These are phyloP conservation scores for Pholiota molesta DNA, from an alignment of 768 basidiomycete species.

Conservation along the genomic window DNA sequence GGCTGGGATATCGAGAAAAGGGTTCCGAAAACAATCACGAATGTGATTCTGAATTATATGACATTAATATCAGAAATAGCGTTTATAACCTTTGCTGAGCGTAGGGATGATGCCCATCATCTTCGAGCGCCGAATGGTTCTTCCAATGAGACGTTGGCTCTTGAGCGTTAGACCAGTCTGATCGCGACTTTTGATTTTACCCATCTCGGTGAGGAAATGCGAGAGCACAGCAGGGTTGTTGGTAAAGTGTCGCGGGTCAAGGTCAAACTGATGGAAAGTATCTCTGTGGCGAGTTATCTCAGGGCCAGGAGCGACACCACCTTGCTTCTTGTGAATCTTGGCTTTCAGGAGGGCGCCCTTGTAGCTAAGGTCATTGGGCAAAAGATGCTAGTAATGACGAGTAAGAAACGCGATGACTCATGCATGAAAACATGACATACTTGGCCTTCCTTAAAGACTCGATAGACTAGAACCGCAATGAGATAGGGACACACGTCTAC, in stretches of 20 bases:
- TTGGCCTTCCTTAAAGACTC: constrained; percentile 17
- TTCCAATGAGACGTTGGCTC: constrained; percentile 77
- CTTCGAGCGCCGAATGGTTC: constrained; percentile 86
- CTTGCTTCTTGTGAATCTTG: constrained; percentile 29
- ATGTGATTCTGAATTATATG: too few relatives aligned
- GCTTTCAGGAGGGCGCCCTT: neutral
- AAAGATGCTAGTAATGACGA: neutral
- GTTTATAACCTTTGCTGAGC: constrained; percentile 34
- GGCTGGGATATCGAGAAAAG: neutral
- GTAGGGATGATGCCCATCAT: constrained; percentile 87
- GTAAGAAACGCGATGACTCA: neutral
- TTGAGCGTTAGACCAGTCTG: constrained; percentile 75
- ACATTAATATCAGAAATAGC: neutral
- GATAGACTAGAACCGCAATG: neutral
- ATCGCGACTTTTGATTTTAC: constrained; percentile 75
- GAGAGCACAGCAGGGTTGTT: constrained; percentile 62
- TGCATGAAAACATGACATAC: neutral
- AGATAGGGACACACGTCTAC: neutral
- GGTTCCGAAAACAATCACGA: neutral
- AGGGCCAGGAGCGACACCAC: constrained; percentile 59
- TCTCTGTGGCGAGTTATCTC: constrained; percentile 60
- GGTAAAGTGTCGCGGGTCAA: constrained; percentile 76
- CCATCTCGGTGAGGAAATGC: constrained; percentile 70
- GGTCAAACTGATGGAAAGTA: constrained; percentile 66
- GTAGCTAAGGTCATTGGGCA: constrained; percentile 4